A percentile compares a stretch with the other conserved stretches of the same genome.
Conservation (phyloP, 169 alveolate genomes). For the Neospora caninum region DNA sequence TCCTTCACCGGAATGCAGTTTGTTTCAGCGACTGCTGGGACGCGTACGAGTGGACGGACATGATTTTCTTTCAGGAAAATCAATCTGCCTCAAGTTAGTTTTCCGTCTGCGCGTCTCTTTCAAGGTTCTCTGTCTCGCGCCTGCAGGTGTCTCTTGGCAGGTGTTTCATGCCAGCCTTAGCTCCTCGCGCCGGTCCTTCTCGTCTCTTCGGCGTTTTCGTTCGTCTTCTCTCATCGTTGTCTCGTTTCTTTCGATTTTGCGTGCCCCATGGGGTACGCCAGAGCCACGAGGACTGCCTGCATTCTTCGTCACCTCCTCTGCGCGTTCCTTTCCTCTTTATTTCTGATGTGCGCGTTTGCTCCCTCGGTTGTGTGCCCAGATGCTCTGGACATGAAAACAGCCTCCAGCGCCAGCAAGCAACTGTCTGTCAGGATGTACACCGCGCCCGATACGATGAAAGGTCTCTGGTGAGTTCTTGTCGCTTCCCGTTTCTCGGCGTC, state of each 20-base stretch:
- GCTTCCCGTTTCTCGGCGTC: too few relatives aligned
- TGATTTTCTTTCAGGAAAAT: background rate
- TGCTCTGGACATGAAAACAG: background rate
- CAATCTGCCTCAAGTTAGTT: background rate
- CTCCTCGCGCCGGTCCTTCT: too few relatives aligned
- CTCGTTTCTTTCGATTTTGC: background rate
- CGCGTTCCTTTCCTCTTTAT: too few relatives aligned
- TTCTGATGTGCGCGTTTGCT: too few relatives aligned
- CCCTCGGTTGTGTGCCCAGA: background rate
- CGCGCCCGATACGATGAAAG: background rate
- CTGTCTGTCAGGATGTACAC: constrained; percentile 19
- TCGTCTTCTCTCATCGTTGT: background rate
- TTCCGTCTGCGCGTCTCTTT: background rate
- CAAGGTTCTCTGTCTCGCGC: background rate
- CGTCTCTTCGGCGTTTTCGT: background rate
- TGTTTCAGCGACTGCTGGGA: constrained; percentile 19
- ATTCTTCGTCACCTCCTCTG: too few relatives aligned
- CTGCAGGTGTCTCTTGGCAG: background rate
- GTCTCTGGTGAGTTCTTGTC: background rate
- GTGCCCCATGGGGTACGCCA: too few relatives aligned
- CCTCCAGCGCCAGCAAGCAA: background rate
- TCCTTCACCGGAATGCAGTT: background rate
- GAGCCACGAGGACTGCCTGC: too few relatives aligned
- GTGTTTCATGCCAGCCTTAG: background rate
- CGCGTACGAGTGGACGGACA: constrained; percentile 28